phyloP scores from a whole-genome alignment of 345 rosid species.

The Pelargonium nanum region DNA sequence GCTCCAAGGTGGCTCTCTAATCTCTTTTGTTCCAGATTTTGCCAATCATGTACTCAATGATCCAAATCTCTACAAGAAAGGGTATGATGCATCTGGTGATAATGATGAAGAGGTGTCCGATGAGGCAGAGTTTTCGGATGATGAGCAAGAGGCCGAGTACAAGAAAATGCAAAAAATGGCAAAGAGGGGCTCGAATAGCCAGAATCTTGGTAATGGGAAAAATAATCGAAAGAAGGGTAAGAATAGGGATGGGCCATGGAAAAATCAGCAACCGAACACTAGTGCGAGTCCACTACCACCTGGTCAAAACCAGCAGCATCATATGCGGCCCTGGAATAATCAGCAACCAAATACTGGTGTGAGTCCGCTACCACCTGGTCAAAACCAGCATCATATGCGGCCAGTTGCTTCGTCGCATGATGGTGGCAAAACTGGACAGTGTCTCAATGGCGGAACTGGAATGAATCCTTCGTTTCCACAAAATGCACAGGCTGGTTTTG shows the following conservation, averaged over 20 bases:
- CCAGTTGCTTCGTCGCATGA: too few relatives aligned
- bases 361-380: conserved; percentile 16
- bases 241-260: conserved; percentile 33
- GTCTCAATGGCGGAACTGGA: too few relatives aligned
- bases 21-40: conserved; percentile 74
- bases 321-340: conserved; percentile 16
- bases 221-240: conserved; percentile 40
- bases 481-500: conserved; percentile 23
- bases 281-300: conserved; percentile 11
- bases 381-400: conserved; percentile 16
- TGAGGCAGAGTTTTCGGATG: conserved; percentile 88
- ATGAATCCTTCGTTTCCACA: conserved; percentile 26
- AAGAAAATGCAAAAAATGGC: conserved; percentile 53
- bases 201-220: conserved; percentile 31
- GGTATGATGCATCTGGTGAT: conserved; percentile 93
- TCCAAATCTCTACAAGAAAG: conserved; percentile 69
- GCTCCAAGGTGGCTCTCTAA: conserved; percentile 42
- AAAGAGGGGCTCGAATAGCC: conserved; percentile 53
- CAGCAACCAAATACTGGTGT: conserved; percentile 19
- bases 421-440: conserved; percentile 17
- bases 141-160: conserved; percentile 84
- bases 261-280: conserved; percentile 17
- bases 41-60: conserved; percentile 63
- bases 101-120: conserved; percentile 80
- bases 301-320: conserved; percentile 20